phyloP scores from a whole-genome alignment of 306 rosid species.

The Dicorynia guianensis region DNA sequence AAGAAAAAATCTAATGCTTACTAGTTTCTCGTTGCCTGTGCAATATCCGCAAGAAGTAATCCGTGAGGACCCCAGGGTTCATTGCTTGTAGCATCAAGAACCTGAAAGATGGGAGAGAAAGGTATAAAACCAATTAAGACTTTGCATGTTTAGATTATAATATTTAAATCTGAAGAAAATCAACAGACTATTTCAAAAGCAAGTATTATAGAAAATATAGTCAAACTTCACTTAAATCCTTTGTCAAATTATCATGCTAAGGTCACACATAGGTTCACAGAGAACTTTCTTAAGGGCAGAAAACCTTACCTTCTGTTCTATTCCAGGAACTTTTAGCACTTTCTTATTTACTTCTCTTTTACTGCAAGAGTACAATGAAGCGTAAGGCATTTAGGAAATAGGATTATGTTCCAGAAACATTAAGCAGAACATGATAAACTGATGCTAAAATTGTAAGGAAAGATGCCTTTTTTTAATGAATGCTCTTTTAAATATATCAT shows the following conservation, averaged over 20 bases:
- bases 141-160: constrained; percentile 21
- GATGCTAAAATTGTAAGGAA: no score
- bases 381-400: constrained; percentile 28
- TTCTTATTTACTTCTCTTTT: constrained; percentile 96
- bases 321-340: constrained; percentile 96
- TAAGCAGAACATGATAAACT: background rate
- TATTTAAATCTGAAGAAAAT: constrained; percentile 2
- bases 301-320: constrained; percentile 88
- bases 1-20: constrained; percentile 49
- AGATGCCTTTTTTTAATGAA: no score
- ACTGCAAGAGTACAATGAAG: constrained; percentile 57
- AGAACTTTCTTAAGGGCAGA: constrained; percentile 14
- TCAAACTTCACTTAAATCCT: constrained; percentile 19
- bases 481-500: no score
- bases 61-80: constrained; percentile 99
- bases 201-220: background rate
- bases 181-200: background rate
- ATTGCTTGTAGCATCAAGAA: constrained; percentile 99
- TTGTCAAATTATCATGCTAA: constrained; percentile 8
- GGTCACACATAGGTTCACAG: constrained; percentile 29
- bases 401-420: constrained; percentile 26
- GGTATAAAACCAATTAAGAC: constrained; percentile 14
- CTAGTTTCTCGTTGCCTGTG: constrained; percentile 92
- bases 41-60: constrained; percentile 93
- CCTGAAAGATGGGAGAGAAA: constrained; percentile 50